A percentile compares a stretch with the other conserved stretches of the same genome.
Evolutionary conservation across 192 early-diverging fungal species (phyloP).

Genomic region (Umbelopsis ramanniana): DNA sequence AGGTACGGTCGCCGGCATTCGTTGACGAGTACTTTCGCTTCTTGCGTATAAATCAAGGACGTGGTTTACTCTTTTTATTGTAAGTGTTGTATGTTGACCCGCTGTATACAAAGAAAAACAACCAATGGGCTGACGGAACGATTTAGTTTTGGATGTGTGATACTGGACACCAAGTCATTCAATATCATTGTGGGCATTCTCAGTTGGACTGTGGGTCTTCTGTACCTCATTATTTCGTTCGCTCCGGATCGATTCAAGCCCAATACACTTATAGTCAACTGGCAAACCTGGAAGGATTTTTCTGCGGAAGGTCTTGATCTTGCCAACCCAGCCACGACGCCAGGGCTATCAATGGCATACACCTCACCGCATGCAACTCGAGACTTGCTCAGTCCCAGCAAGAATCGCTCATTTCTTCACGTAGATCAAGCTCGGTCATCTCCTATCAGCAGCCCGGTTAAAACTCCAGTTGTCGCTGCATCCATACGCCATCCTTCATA

Average conservation of each 20-base stretch:
- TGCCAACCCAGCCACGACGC: neutral
- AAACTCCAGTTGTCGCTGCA: neutral
- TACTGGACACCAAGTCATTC: slow-evolving; percentile 44
- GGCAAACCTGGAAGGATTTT: slow-evolving; percentile 42
- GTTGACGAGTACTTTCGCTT: slow-evolving; percentile 54
- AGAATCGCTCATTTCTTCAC: neutral
- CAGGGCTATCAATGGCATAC: neutral
- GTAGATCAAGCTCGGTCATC: neutral
- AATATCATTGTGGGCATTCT: slow-evolving; percentile 57
- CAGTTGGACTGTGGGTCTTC: slow-evolving; percentile 51
- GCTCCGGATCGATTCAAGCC: slow-evolving; percentile 19
- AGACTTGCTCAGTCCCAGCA: neutral
- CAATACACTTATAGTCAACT: slow-evolving; percentile 26
- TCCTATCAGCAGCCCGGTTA: neutral
- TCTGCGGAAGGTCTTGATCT: slow-evolving; percentile 33
- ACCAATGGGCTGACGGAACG: neutral
- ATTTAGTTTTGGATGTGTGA: slow-evolving; percentile 58
- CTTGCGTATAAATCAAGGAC: slow-evolving; percentile 56
- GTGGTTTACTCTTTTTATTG: slow-evolving; percentile 59
- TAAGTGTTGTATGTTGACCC: slow-evolving; percentile 29
- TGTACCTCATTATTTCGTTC: slow-evolving; percentile 56
- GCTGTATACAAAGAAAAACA: neutral
- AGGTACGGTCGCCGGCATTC: slow-evolving; percentile 47
- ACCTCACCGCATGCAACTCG: neutral
- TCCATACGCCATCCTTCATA: neutral